These are phyloP conservation scores for Erysimum cheiri DNA, from an alignment of 441 rosid genomes.

Conservation along the genomic window DNA sequence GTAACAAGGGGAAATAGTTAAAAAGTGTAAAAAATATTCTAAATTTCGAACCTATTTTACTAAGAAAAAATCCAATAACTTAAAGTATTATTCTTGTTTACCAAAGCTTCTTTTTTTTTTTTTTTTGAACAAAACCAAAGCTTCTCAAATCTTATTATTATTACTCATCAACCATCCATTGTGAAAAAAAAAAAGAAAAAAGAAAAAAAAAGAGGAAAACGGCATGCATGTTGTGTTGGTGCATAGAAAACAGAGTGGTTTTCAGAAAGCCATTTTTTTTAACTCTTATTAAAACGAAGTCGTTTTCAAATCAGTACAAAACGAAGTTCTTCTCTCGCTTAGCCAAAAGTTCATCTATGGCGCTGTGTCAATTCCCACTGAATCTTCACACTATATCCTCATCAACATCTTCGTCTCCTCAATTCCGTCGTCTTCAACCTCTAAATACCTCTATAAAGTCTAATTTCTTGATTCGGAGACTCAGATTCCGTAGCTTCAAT, in stretches of 20 bases:
- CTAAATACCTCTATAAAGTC: conserved; percentile 8
- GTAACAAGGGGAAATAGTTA: no score
- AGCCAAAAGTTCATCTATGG: conserved; percentile 48
- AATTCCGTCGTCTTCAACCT: conserved; percentile 36
- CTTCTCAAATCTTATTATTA: no score
- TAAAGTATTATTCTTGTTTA: neutral
- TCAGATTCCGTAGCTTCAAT: conserved; percentile 42
- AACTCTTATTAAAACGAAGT: neutral
- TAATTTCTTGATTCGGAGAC: conserved; percentile 27
- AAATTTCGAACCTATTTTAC: neutral
- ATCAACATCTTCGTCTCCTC: conserved; percentile 40
- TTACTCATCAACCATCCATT: no score
- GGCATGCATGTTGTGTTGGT: conserved; percentile 20
- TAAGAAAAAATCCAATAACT: neutral
- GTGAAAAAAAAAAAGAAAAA: no score
- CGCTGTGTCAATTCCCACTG: conserved; percentile 48
- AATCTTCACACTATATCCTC: conserved; percentile 29
- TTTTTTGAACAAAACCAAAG: no score
- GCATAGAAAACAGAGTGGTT: neutral
- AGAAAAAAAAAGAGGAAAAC: neutral
- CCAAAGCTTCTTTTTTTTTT: no score
- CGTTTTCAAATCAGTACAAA: neutral
- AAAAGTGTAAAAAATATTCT: neutral
- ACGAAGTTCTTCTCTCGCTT: neutral
- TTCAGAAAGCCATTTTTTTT: neutral